Evolutionary conservation across 2,329 filamentous ascomycete genomes (phyloP).

Genomic region (Anthostomella pinea): DNA sequence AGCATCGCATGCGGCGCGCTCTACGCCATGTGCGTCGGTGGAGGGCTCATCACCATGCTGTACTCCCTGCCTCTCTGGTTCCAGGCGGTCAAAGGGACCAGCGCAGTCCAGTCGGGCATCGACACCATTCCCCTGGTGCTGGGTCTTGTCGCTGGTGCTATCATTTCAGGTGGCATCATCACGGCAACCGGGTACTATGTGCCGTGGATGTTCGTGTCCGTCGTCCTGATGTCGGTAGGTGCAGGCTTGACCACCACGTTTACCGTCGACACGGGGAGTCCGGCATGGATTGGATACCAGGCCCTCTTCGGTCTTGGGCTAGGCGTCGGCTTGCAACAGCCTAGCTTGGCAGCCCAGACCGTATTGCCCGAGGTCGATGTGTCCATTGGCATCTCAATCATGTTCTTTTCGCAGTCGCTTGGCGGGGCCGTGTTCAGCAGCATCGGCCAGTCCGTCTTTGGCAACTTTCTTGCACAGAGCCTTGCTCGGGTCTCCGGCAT

Average conservation of each 20-base stretch:
- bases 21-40: constrained; percentile 18
- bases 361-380: background rate
- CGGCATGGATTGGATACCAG: constrained; percentile 31
- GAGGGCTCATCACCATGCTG: constrained; percentile 28
- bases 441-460: background rate
- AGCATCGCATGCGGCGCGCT: constrained; percentile 13
- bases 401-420: background rate
- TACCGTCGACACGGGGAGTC: constrained; percentile 6
- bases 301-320: constrained; percentile 28
- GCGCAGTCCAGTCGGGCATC: constrained; percentile 32
- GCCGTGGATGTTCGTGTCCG: constrained; percentile 23
- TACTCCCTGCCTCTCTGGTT: constrained; percentile 35
- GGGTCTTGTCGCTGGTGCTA: constrained; percentile 17
- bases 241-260: constrained; percentile 28
- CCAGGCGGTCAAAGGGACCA: constrained; percentile 21
- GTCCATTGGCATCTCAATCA: background rate
- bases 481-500: background rate
- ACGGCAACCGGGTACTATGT: constrained; percentile 27
- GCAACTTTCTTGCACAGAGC: background rate
- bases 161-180: constrained; percentile 23
- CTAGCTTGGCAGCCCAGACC: constrained; percentile 1
- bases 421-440: constrained; percentile 1
- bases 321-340: constrained; percentile 25
- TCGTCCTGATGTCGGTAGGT: constrained; percentile 23
- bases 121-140: constrained; percentile 31